These are phyloP conservation scores for Saccharomycopsis fibuligera DNA, from an alignment of 805 yeast species.

Conservation along the genomic window DNA sequence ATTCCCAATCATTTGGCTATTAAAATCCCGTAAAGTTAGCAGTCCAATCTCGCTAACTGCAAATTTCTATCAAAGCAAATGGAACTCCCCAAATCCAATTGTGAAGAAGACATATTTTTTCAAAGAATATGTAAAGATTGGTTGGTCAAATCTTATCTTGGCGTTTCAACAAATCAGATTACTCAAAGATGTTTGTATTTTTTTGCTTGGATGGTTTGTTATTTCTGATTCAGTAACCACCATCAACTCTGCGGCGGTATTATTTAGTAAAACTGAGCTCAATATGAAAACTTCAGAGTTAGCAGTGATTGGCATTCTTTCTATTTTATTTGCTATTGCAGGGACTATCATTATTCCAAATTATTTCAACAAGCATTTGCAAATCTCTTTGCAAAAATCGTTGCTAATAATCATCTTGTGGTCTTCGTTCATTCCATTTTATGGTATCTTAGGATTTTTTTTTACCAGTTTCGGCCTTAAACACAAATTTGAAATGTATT, in stretches of 20 bases:
- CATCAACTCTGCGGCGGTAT: slow-evolving; percentile 70
- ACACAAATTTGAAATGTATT: slow-evolving; percentile 60
- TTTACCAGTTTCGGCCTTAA: slow-evolving; percentile 50
- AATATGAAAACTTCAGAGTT: slow-evolving; percentile 62
- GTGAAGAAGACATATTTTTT: slow-evolving; percentile 13
- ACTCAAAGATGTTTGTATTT: slow-evolving; percentile 59
- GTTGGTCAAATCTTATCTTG: slow-evolving; percentile 53
- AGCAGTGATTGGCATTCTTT: slow-evolving; percentile 57
- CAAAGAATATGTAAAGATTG: slow-evolving; percentile 41
- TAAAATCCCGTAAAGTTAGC: slow-evolving; percentile 40
- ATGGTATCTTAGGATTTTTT: slow-evolving; percentile 64
- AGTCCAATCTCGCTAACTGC: slow-evolving; percentile 24
- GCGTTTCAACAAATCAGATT: slow-evolving; percentile 56
- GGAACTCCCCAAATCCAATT: slow-evolving; percentile 12
- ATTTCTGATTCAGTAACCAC: slow-evolving; percentile 72
- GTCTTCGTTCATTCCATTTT: slow-evolving; percentile 62
- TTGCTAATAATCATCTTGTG: slow-evolving; percentile 49
- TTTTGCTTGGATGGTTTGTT: slow-evolving; percentile 69
- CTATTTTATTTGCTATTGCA: slow-evolving; percentile 58
- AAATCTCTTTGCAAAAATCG: slow-evolving; percentile 40
- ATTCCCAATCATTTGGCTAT: slow-evolving; percentile 45
- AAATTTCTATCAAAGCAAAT: slow-evolving; percentile 16
- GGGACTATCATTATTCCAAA: slow-evolving; percentile 60
- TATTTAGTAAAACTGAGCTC: slow-evolving; percentile 67
- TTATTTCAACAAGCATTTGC: slow-evolving; percentile 30